Percentiles rank a stretch among this genome's conserved stretches.
These are phyloP conservation scores for Aphanocladium album DNA, from an alignment of 2,329 filamentous ascomycete species.

Conservation along the genomic window DNA sequence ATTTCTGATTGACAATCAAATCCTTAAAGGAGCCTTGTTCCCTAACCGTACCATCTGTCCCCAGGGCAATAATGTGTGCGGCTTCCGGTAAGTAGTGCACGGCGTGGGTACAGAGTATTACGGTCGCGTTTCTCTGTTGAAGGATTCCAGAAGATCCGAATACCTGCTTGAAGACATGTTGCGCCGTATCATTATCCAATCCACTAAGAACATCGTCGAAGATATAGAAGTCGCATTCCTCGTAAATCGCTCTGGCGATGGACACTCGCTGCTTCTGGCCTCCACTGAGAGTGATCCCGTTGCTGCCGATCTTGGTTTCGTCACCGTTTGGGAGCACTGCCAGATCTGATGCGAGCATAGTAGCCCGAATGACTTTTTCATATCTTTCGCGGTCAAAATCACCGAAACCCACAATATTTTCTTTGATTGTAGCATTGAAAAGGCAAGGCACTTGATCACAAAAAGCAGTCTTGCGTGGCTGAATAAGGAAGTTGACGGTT, in stretches of 20 bases:
- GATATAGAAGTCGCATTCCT: conserved; percentile 23
- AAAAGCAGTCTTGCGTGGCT: conserved; percentile 16
- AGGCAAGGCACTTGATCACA: conserved; percentile 23
- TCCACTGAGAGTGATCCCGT: conserved; percentile 27
- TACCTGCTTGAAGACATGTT: conserved; percentile 26
- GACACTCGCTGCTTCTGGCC: conserved; percentile 22
- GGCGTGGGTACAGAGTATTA: conserved; percentile 35
- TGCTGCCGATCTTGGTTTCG: conserved; percentile 26
- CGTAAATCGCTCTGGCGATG: conserved; percentile 30
- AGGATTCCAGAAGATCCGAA: conserved; percentile 26
- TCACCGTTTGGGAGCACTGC: conserved; percentile 23
- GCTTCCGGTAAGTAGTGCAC: conserved; percentile 31
- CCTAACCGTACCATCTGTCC: conserved; percentile 27
- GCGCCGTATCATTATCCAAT: conserved; percentile 29
- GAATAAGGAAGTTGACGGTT: not conserved
- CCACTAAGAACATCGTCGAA: conserved; percentile 33
- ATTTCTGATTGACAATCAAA: conserved; percentile 27
- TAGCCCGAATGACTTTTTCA: conserved; percentile 18
- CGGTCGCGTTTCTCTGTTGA: conserved; percentile 19
- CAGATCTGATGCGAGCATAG: conserved; percentile 19
- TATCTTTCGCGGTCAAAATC: conserved; percentile 18
- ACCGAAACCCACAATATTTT: conserved; percentile 20
- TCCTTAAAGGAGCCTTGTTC: conserved; percentile 32
- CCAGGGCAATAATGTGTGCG: conserved; percentile 36
- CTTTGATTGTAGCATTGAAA: conserved; percentile 19